phyloP scores from a whole-genome alignment of 139 green algal species.

The Chlorella sp. region DNA sequence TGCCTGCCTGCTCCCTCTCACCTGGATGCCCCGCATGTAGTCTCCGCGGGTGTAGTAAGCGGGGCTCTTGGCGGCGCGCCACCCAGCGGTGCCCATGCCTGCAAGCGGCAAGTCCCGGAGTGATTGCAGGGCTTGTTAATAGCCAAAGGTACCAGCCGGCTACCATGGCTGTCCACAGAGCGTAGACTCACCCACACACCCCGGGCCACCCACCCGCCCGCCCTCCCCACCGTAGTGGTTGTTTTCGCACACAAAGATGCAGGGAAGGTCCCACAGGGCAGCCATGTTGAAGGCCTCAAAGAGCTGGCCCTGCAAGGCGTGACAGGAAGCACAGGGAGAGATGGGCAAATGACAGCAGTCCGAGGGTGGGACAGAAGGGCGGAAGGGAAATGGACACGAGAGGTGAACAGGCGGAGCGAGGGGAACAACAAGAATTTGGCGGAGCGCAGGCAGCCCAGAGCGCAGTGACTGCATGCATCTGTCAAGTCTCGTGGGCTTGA shows the following conservation, averaged over 20 bases:
- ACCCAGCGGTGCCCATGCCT: constrained; percentile 96
- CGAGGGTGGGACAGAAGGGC: too few relatives aligned
- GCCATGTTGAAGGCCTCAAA: constrained; percentile 99
- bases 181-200: not conserved
- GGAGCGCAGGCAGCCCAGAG: not conserved
- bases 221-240: constrained; percentile 94
- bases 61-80: constrained; percentile 87
- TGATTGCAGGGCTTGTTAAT: too few relatives aligned
- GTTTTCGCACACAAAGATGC: constrained; percentile 99
- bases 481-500: not conserved
- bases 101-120: not conserved
- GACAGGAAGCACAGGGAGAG: too few relatives aligned
- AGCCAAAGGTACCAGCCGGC: too few relatives aligned
- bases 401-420: too few relatives aligned
- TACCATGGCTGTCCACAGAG: too few relatives aligned
- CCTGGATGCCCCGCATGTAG: constrained; percentile 97
- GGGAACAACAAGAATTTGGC: too few relatives aligned
- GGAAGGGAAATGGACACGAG: too few relatives aligned
- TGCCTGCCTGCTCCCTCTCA: not conserved
- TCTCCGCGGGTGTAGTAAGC: constrained; percentile 96
- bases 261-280: constrained; percentile 94
- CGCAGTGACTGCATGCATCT: not conserved
- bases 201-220: not conserved
- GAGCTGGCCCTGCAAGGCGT: constrained; percentile 84
- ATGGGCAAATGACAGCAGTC: too few relatives aligned